phyloP scores from a whole-genome alignment of 2,329 filamentous ascomycete species.

The Colletotrichum magnum region DNA sequence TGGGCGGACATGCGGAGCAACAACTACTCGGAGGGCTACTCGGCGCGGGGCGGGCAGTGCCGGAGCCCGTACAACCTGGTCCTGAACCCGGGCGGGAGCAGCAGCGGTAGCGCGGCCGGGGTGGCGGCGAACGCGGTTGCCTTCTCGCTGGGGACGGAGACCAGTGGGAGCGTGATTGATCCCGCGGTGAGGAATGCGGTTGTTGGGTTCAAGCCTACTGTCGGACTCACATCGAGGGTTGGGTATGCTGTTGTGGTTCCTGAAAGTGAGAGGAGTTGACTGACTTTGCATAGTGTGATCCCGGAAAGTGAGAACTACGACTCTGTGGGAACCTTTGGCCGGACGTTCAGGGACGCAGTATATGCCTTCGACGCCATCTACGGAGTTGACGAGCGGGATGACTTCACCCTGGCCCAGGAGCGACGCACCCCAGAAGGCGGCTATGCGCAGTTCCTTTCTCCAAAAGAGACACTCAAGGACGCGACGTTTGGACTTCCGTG shows the following conservation, averaged over 20 bases:
- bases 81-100: constrained; percentile 77
- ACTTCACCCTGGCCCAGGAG: constrained; percentile 73
- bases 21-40: constrained; percentile 78
- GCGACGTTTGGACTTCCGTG: constrained; percentile 80
- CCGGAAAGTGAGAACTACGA: constrained; percentile 79
- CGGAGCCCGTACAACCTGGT: constrained; percentile 79
- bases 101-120: constrained; percentile 75
- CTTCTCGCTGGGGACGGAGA: constrained; percentile 81
- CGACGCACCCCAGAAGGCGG: constrained; percentile 68
- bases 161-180: constrained; percentile 79
- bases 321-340: constrained; percentile 76
- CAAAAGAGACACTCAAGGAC: constrained; percentile 67
- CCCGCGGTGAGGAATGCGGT: constrained; percentile 78
- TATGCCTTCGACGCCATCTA: constrained; percentile 78
- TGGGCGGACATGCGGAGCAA: constrained; percentile 81
- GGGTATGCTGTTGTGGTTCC: constrained; percentile 48
- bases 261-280: not conserved
- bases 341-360: constrained; percentile 77
- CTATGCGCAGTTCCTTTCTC: constrained; percentile 71
- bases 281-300: constrained; percentile 59
- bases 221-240: constrained; percentile 77
- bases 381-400: constrained; percentile 74
- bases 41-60: constrained; percentile 73
- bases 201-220: constrained; percentile 83
- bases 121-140: constrained; percentile 74